Evolutionary conservation across 2,329 filamentous ascomycete species (phyloP), one percentile per base, ranked within the genome.

Genomic region (Penicillium hesseltinei): DNA sequence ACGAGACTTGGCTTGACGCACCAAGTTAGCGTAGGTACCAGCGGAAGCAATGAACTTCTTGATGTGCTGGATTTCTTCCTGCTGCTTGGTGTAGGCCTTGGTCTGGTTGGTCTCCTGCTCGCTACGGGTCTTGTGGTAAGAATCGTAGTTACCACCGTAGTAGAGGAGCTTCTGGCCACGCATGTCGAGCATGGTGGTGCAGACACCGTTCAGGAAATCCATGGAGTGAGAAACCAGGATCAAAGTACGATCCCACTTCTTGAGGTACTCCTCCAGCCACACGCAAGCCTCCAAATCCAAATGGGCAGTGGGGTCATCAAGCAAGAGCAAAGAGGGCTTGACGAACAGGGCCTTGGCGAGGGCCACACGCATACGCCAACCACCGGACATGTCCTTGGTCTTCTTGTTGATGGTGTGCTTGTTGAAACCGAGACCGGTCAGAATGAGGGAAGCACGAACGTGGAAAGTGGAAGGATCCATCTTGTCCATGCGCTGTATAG

Each of bases 381-480:
- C 94, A 91, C 94, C 94, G 66, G 94, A 99, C 95, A 99, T 99
- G 77, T 99, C 95, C 86, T 97, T 99, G 70, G 95, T 99, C 87
- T 95, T 97, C 86, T 99, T 99, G 78, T 95, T 82, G 74, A 99
- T 97, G 56, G 95, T 99, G 68, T 79, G 80, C 84, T 97, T 97
- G 88, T 99, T 96, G 87, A 99, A 99, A 66, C 94, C 94, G 58
- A 99, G 89, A 92, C 94, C 94, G 55, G 94, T 99, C 69, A 99
- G 80, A 75, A 99, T 99, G 66, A 97, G 88, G 55, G 93, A 96
- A 60, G 94, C 94, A 74, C 94, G 91, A 61, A 93, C 96, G 73
- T 91, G 82, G 80, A 99, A 99, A 51, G 95, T 99, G 38, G 92
- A 95, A 47, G 94, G 94, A 71, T 99, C 95, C 93, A 99, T 97